Evolutionary conservation across 306 rosid genomes (phyloP).

Genomic region (Carpinus fangiana): DNA sequence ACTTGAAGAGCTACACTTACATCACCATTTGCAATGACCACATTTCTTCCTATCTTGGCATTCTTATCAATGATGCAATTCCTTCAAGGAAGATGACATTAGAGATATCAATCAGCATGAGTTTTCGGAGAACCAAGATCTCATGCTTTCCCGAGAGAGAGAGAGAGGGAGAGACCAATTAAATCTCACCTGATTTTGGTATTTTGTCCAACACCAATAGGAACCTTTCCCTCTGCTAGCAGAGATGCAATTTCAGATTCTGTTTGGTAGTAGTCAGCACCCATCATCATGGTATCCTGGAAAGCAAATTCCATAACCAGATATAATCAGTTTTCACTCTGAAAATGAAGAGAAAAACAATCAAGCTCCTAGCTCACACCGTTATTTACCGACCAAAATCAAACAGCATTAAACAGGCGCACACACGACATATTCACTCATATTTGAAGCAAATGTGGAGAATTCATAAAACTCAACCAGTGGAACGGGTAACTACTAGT

Average conservation of each 20-base stretch:
- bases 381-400: too few relatives aligned
- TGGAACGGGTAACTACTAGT: not conserved
- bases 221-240: conserved; percentile 82
- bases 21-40: conserved; percentile 64
- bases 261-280: conserved; percentile 97
- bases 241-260: conserved; percentile 83
- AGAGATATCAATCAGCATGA: not conserved
- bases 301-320: conserved; percentile 26
- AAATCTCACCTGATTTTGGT: conserved; percentile 78
- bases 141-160: not conserved
- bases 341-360: conserved; percentile 13
- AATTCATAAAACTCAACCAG: not conserved
- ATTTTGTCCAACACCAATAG: conserved; percentile 92
- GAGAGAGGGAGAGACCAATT: conserved; percentile 5
- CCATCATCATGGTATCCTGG: conserved; percentile 99
- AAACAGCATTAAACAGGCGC: not conserved
- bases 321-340: conserved; percentile 9
- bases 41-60: conserved; percentile 91
- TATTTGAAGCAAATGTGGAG: not conserved
- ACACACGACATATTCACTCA: not conserved
- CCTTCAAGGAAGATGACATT: conserved; percentile 37
- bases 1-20: conserved; percentile 44
- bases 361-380: not conserved
- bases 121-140: not conserved
- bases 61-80: conserved; percentile 97